Percentiles rank a stretch among this genome's conserved stretches.
Evolutionary conservation across 1,284 basidiomycete species (phyloP).

Genomic region (Leccinum subrobustum): DNA sequence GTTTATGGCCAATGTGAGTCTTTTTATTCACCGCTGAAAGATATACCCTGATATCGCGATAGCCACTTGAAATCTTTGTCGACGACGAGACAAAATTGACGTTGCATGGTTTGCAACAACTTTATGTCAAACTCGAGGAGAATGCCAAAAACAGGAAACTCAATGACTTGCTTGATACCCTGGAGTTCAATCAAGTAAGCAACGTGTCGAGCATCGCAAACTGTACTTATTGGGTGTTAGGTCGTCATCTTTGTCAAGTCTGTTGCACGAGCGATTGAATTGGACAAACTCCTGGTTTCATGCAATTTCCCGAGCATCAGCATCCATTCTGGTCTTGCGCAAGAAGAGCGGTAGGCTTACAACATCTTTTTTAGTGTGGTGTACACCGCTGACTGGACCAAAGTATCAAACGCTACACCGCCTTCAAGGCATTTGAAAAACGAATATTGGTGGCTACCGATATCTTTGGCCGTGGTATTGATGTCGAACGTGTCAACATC

Average conservation of each 20-base stretch:
- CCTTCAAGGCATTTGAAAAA: conserved; percentile 99
- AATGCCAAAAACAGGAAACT: conserved; percentile 96
- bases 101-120: conserved; percentile 97
- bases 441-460: conserved; percentile 97
- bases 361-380: not conserved
- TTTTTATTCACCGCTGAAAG: not conserved
- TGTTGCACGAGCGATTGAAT: conserved; percentile 92
- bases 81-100: conserved; percentile 99
- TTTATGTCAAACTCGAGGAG: conserved; percentile 97
- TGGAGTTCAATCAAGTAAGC: conserved; percentile 97
- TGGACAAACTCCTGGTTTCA: conserved; percentile 94
- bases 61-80: conserved; percentile 99
- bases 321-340: conserved; percentile 92
- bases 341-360: conserved; percentile 86
- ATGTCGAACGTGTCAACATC: conserved; percentile 97
- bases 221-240: conserved; percentile 40
- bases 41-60: conserved; percentile 11
- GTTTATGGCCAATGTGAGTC: conserved; percentile 97
- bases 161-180: conserved; percentile 92
- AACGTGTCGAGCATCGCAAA: not conserved
- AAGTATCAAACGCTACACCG: conserved; percentile 95
- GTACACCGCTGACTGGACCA: conserved; percentile 4
- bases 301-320: conserved; percentile 99
- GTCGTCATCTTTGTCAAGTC: conserved; percentile 99
- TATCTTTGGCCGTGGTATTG: conserved; percentile 96